A percentile compares a stretch with the other conserved stretches of the same genome.
phyloP scores from a whole-genome alignment of 2,329 filamentous ascomycete species.

The Epichloe scottii region DNA sequence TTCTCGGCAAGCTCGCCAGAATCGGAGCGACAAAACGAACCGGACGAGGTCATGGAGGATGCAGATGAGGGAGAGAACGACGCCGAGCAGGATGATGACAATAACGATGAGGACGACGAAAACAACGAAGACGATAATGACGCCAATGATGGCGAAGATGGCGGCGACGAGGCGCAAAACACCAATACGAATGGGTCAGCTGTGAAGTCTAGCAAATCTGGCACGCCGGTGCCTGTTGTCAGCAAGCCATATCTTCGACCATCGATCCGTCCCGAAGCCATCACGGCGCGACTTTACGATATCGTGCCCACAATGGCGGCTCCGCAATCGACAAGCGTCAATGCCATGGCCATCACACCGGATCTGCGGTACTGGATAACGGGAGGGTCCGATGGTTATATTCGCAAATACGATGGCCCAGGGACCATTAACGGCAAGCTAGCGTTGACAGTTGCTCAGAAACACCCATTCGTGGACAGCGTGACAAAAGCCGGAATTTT shows the following conservation, averaged over 20 bases:
- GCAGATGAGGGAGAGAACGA: slow-evolving; percentile 28
- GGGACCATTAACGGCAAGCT: slow-evolving; percentile 93
- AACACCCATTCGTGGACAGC: slow-evolving; percentile 93
- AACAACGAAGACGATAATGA: slow-evolving; percentile 24
- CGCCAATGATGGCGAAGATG: slow-evolving; percentile 31
- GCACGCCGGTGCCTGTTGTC: slow-evolving; percentile 14
- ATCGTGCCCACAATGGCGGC: slow-evolving; percentile 96
- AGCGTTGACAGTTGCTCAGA: slow-evolving; percentile 84
- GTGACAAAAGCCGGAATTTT: slow-evolving; percentile 90
- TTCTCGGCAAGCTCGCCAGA: slow-evolving; percentile 20
- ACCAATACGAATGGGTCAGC: slow-evolving; percentile 8
- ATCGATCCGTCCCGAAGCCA: slow-evolving; percentile 60
- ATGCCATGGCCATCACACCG: slow-evolving; percentile 79
- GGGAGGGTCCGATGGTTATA: slow-evolving; percentile 87
- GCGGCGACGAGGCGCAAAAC: slow-evolving; percentile 15
- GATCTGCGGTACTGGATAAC: slow-evolving; percentile 94
- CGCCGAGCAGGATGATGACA: slow-evolving; percentile 25
- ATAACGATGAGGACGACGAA: slow-evolving; percentile 23
- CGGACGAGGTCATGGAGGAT: slow-evolving; percentile 46
- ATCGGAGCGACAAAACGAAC: slow-evolving; percentile 29
- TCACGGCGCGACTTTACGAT: slow-evolving; percentile 74
- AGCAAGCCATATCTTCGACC: slow-evolving; percentile 31
- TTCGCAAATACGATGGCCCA: slow-evolving; percentile 91
- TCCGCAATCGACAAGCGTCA: slow-evolving; percentile 90
- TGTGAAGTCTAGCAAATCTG: slow-evolving; percentile 13